Evolutionary conservation across 495 filamentous ascomycete species (phyloP).

Genomic region (Hypoxylon perforatum): DNA sequence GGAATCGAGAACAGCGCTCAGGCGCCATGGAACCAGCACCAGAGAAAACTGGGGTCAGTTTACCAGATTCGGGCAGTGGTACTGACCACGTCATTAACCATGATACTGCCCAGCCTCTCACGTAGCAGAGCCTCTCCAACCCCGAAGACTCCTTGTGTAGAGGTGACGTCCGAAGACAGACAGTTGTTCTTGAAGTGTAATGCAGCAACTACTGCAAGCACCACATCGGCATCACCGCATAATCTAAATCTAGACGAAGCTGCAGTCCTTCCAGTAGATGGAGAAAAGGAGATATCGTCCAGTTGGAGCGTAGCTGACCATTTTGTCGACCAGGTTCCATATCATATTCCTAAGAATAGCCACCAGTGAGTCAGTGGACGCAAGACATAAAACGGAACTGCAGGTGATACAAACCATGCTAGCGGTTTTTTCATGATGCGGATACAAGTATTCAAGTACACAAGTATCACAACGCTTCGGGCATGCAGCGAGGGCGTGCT

Average conservation of each 20-base stretch:
- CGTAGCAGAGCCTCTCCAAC: slow-evolving; percentile 26
- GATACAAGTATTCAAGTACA: slow-evolving; percentile 7
- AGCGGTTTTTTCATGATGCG: slow-evolving; percentile 16
- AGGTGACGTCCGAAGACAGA: slow-evolving; percentile 30
- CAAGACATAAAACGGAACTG: slow-evolving; percentile 34
- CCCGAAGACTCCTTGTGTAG: slow-evolving; percentile 4
- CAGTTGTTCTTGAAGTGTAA: slow-evolving; percentile 18
- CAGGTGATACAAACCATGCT: slow-evolving; percentile 34
- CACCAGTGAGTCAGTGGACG: slow-evolving; percentile 29
- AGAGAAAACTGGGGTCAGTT: slow-evolving; percentile 28
- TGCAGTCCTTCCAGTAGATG: slow-evolving; percentile 24
- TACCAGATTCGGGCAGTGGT: slow-evolving; percentile 17
- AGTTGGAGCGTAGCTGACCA: slow-evolving; percentile 14
- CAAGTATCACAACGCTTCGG: slow-evolving; percentile 8
- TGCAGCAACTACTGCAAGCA: slow-evolving; percentile 33
- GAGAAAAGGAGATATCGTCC: slow-evolving; percentile 1
- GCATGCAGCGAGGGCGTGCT: slow-evolving; percentile 23
- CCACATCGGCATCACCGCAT: slow-evolving; percentile 1
- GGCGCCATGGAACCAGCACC: slow-evolving; percentile 14
- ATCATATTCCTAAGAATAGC: slow-evolving; percentile 40
- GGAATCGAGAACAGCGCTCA: slow-evolving; percentile 5
- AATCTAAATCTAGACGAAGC: slow-evolving; percentile 14
- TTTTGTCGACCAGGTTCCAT: slow-evolving; percentile 23
- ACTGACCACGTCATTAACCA: slow-evolving; percentile 32
- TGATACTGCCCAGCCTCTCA: slow-evolving; percentile 25